A percentile compares a stretch with the other conserved stretches of the same genome.
These are phyloP conservation scores for Pseudocercospora eumusae DNA, from an alignment of 2,329 filamentous ascomycete species.

Conservation along the genomic window DNA sequence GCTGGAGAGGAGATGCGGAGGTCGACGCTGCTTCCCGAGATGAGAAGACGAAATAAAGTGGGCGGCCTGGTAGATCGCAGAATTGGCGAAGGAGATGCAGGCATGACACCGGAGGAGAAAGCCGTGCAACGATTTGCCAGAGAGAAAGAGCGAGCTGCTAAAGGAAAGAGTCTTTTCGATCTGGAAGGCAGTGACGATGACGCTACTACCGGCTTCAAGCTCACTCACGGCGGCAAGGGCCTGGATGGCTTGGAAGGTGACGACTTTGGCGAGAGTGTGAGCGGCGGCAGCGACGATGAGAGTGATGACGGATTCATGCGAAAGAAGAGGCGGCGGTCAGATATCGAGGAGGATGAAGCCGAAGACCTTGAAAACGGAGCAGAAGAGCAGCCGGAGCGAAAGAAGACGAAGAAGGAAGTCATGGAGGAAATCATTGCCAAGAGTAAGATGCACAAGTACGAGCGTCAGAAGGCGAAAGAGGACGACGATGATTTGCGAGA, in stretches of 20 bases:
- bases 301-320: constrained; percentile 43
- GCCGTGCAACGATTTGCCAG: constrained; percentile 87
- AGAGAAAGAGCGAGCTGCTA: constrained; percentile 79
- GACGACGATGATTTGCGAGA: constrained; percentile 86
- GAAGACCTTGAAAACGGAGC: constrained; percentile 53
- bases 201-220: constrained; percentile 42
- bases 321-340: constrained; percentile 45
- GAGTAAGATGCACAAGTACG: constrained; percentile 92
- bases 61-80: constrained; percentile 90
- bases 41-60: constrained; percentile 85
- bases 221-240: constrained; percentile 75
- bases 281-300: constrained; percentile 36
- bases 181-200: constrained; percentile 78
- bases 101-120: constrained; percentile 89
- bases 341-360: constrained; percentile 59
- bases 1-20: constrained; percentile 83
- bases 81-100: constrained; percentile 93
- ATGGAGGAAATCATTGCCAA: constrained; percentile 98
- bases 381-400: constrained; percentile 69
- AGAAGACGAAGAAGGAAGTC: constrained; percentile 94
- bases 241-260: constrained; percentile 77
- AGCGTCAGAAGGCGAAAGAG: constrained; percentile 88
- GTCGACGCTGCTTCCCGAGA: constrained; percentile 82
- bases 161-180: constrained; percentile 81
- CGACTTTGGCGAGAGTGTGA: constrained; percentile 57